phyloP scores from a whole-genome alignment of 495 filamentous ascomycete species.

The Platismatia glauca region DNA sequence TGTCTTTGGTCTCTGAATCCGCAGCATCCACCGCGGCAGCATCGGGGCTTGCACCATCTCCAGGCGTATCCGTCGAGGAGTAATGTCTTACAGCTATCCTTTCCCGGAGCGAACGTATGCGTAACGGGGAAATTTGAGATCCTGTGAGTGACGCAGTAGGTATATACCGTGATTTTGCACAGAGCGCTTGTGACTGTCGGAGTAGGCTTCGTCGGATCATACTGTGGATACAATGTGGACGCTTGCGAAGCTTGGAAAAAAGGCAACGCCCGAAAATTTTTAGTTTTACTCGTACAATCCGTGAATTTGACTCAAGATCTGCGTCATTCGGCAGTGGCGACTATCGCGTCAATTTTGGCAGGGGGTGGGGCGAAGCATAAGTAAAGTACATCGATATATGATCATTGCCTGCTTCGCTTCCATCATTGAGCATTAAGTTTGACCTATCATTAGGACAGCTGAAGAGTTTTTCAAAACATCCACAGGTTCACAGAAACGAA shows the following conservation, averaged over 20 bases:
- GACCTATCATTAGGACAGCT: too few species aligned
- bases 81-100: constrained; percentile 15
- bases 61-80: constrained; percentile 16
- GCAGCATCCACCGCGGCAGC: constrained; percentile 19
- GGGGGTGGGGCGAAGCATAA: too few species aligned
- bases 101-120: constrained; percentile 11
- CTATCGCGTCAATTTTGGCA: neutral
- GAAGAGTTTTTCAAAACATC: neutral
- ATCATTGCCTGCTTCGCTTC: neutral
- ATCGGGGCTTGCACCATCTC: constrained; percentile 29
- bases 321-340: constrained; percentile 17
- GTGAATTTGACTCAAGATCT: constrained; percentile 6
- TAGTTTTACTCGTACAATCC: neutral
- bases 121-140: constrained; percentile 11
- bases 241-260: neutral
- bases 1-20: constrained; percentile 27
- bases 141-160: neutral
- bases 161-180: neutral
- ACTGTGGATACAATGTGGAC: neutral
- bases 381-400: too few species aligned
- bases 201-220: constrained; percentile 25
- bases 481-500: too few species aligned
- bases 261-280: neutral
- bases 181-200: constrained; percentile 7
- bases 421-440: too few species aligned